phyloP scores from a whole-genome alignment of 352 stramenopile species.

The Hyaloperonospora brassicae region DNA sequence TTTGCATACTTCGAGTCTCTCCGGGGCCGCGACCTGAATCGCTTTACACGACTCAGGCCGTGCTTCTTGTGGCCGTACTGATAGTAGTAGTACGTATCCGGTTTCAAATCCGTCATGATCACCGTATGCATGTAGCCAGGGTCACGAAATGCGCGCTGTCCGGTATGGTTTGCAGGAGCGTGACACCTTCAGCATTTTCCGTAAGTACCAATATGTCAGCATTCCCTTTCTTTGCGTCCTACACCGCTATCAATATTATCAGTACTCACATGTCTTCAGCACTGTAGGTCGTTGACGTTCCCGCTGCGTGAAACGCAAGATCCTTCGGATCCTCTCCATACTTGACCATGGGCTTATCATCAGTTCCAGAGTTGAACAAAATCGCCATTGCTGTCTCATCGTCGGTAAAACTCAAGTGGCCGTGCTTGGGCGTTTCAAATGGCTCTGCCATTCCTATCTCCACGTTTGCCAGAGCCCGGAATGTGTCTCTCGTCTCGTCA shows the following conservation, averaged over 20 bases:
- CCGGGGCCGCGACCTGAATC: slow-evolving; percentile 35
- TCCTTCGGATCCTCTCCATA: slow-evolving; percentile 29
- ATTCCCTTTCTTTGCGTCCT: too few species aligned
- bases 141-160: slow-evolving; percentile 41
- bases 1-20: slow-evolving; percentile 29
- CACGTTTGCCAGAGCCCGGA: slow-evolving; percentile 28
- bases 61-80: slow-evolving; percentile 50
- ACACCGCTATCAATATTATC: neutral
- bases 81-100: slow-evolving; percentile 47
- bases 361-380: slow-evolving; percentile 65
- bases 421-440: slow-evolving; percentile 56
- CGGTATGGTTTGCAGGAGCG: slow-evolving; percentile 35
- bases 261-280: slow-evolving; percentile 44
- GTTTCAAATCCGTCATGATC: slow-evolving; percentile 37
- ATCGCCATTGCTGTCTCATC: slow-evolving; percentile 46
- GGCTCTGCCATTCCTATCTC: slow-evolving; percentile 41
- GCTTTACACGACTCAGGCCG: slow-evolving; percentile 33
- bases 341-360: slow-evolving; percentile 31
- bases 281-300: slow-evolving; percentile 46
- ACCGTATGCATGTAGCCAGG: slow-evolving; percentile 62
- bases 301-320: slow-evolving; percentile 20
- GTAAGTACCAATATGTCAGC: slow-evolving; percentile 1
- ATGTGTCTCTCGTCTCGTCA: slow-evolving; percentile 11
- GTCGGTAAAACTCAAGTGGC: slow-evolving; percentile 56
- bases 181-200: slow-evolving; percentile 35